Base-by-base conservation (phyloP, 495 filamentous ascomycete species). In the Podospora didyma region DNA sequence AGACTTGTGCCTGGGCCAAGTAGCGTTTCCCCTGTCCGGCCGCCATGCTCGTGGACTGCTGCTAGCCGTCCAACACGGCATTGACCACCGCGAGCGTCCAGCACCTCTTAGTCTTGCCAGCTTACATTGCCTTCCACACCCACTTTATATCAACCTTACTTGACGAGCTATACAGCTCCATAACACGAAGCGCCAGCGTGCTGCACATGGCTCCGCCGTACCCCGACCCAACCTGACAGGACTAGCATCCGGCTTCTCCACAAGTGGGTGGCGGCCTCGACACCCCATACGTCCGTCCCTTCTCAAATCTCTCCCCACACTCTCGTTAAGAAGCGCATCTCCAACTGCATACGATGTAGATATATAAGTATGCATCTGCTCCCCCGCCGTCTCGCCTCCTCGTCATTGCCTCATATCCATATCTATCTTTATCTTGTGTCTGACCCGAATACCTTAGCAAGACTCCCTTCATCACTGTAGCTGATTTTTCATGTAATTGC, bases 301-400 rank as follows among this genome's bases (percentile, higher is more conserved):
- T n/a, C n/a, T 60, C 46, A 63, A 53, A 59, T 60, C 56, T 59
- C 42, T 60, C 60, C 63, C 66, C 56, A 65, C 66, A 67, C 68
- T 69, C 56, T 62, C 54, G 52, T 48, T 34, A 52, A 58, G 54
- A 35, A 56, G 51, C 58, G 50, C 54, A 65, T 65, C 59, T 60
- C 67, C 66, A 71, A 64, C 61, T 63, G 58, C 57, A 57, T 49
- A 49, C 58, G 59, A 70, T 70, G 62, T 61, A 69, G 58, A 67
- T 68, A 72, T 69, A 72, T 72, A 72, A 66, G 49, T 57, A 54
- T 67, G 60, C 63, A 62, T 56, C 54, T 49, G 51, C 56, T 65
- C 66, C 63, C 26, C 64, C 63, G 65, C 60, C 56, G 47, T 63
- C 62, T 69, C 60, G 57, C 60, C 59, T 63, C 58, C 49, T 68